Evolutionary conservation across 306 rosid species (phyloP).

Genomic region (Mucuna pruriens): DNA sequence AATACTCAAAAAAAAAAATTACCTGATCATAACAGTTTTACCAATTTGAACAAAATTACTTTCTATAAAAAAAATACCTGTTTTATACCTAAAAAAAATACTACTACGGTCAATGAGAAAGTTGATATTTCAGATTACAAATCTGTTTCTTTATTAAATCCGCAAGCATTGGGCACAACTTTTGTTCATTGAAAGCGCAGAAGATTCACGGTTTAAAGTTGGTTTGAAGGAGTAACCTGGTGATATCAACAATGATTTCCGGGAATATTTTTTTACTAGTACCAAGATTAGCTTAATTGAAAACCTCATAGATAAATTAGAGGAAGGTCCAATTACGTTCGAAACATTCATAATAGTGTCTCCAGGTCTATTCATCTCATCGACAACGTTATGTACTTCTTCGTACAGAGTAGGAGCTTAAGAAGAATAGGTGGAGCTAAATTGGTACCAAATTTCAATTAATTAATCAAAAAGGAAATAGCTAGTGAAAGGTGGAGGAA

Average conservation of each 20-base stretch:
- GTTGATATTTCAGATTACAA: background rate
- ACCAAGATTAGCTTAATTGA: background rate
- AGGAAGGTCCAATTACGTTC: background rate
- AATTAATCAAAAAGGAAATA: slow-evolving; percentile 44
- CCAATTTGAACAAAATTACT: no score
- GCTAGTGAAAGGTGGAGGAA: slow-evolving; percentile 37
- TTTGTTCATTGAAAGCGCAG: background rate
- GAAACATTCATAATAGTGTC: background rate
- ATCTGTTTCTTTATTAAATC: background rate
- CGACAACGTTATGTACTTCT: background rate
- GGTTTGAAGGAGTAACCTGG: background rate
- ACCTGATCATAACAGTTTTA: no score
- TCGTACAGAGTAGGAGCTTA: background rate
- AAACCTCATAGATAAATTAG: background rate
- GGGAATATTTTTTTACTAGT: background rate
- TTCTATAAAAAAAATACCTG: no score
- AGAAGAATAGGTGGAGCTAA: background rate
- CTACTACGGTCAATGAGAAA: background rate
- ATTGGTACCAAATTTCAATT: slow-evolving; percentile 21
- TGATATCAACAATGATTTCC: background rate
- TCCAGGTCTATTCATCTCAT: background rate
- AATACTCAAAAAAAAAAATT: no score
- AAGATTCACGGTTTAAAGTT: background rate
- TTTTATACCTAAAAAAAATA: no score
- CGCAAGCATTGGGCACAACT: no score